Conservation (phyloP, 1,139 yeast genomes). For the Sugiyamaella grinbergsii region DNA sequence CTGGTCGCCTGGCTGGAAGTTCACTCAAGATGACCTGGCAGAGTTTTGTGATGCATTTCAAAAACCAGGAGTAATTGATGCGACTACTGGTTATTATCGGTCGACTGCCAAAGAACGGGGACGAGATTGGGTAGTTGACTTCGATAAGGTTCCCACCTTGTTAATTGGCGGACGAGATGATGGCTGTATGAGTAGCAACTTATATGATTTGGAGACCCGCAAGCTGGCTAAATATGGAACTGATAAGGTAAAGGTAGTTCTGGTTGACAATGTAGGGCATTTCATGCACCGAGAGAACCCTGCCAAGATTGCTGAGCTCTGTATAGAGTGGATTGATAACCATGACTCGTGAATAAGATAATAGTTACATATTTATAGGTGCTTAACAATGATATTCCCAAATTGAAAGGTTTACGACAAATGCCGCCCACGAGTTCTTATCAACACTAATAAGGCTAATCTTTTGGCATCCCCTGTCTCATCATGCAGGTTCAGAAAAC, state of each 20-base stretch:
- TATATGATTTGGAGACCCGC: conserved; percentile 25
- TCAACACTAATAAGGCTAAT: too few relatives aligned
- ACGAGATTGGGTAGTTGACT: conserved; percentile 28
- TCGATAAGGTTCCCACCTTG: conserved; percentile 29
- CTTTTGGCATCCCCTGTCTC: too few relatives aligned
- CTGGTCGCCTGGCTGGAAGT: conserved; percentile 37
- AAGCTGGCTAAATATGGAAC: conserved; percentile 19
- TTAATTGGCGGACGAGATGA: conserved; percentile 34
- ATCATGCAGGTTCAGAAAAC: too few relatives aligned
- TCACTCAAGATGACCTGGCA: conserved; percentile 27
- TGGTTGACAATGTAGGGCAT: conserved; percentile 34
- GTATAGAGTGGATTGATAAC: conserved; percentile 24
- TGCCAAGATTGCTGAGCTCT: conserved; percentile 24
- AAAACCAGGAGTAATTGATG: conserved; percentile 33
- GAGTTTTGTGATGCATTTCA: conserved; percentile 29
- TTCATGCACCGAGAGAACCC: conserved; percentile 38
- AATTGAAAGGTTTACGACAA: too few relatives aligned
- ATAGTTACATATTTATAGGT: not conserved
- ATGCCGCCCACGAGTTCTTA: too few relatives aligned
- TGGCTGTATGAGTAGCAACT: conserved; percentile 31
- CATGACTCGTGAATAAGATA: conserved; percentile 11
- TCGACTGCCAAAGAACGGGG: not conserved
- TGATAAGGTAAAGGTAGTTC: conserved; percentile 24
- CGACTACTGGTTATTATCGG: conserved; percentile 36
- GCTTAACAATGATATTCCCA: too few relatives aligned